These are phyloP conservation scores for Hericium coralloides DNA, from an alignment of 768 basidiomycete genomes.

Conservation along the genomic window DNA sequence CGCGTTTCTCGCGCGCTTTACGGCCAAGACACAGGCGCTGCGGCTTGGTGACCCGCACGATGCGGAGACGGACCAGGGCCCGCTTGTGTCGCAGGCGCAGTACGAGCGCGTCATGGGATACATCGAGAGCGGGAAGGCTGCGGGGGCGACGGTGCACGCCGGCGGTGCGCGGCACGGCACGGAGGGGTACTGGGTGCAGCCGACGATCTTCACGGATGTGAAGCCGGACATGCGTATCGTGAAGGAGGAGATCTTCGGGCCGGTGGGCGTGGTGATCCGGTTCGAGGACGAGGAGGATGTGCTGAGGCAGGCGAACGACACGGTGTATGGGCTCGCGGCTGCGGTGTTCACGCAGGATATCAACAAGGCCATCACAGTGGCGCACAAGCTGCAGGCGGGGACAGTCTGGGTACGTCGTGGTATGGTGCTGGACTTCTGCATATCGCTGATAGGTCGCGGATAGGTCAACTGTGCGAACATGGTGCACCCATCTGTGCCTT, in stretches of 20 bases:
- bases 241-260: conserved; percentile 52
- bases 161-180: conserved; percentile 44
- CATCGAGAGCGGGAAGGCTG: conserved; percentile 47
- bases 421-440: no score
- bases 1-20: conserved; percentile 53
- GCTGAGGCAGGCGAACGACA: conserved; percentile 73
- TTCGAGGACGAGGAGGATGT: conserved; percentile 58
- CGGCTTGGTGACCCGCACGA: conserved; percentile 67
- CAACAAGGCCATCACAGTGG: conserved; percentile 61
- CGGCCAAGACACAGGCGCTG: conserved; percentile 39
- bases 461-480: conserved; percentile 36
- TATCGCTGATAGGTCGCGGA: neutral
- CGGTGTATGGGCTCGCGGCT: conserved; percentile 76
- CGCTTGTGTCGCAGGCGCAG: conserved; percentile 68
- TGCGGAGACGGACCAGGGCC: conserved; percentile 55
- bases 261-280: conserved; percentile 52
- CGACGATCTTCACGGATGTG: conserved; percentile 50
- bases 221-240: conserved; percentile 48
- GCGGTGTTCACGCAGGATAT: conserved; percentile 79
- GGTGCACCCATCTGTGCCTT: conserved; percentile 44
- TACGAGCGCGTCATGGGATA: conserved; percentile 56
- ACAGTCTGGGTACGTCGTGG: conserved; percentile 55
- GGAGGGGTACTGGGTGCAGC: conserved; percentile 53
- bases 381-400: conserved; percentile 71
- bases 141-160: conserved; percentile 45